phyloP scores from a whole-genome alignment of 306 rosid genomes.

The Abrus pulchellus region DNA sequence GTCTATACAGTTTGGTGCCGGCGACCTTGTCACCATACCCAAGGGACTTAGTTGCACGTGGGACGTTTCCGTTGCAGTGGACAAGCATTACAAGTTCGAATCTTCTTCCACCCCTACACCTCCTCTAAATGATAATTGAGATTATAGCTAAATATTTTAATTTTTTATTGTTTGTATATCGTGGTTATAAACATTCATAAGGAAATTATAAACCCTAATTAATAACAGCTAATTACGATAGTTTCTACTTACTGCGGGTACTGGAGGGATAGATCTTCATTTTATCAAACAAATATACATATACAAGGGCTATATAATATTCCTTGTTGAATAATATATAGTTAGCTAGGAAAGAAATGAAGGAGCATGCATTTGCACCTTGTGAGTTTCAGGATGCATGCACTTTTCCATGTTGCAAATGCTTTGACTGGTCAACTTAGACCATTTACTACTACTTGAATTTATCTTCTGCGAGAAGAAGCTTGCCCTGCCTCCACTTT shows the following conservation, averaged over 20 bases:
- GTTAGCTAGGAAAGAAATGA: neutral
- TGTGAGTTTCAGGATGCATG: conserved; percentile 32
- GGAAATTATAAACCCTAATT: neutral
- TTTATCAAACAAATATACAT: neutral
- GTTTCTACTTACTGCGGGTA: neutral
- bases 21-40: conserved; percentile 81
- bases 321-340: neutral
- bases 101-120: conserved; percentile 49
- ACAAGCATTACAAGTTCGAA: conserved; percentile 82
- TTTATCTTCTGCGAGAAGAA: conserved; percentile 8
- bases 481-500: neutral
- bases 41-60: conserved; percentile 88
- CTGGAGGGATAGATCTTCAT: neutral
- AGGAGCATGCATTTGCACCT: neutral
- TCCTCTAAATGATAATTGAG: neutral
- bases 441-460: neutral
- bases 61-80: conserved; percentile 85
- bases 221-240: neutral
- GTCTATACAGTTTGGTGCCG: conserved; percentile 73
- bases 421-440: conserved; percentile 60
- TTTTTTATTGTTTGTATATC: neutral
- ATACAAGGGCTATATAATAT: neutral
- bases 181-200: neutral
- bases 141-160: neutral
- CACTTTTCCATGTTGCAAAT: conserved; percentile 47